These are phyloP conservation scores for Gaertneriomyces semiglobifer DNA, from an alignment of 192 early-diverging fungal species.

Conservation along the genomic window DNA sequence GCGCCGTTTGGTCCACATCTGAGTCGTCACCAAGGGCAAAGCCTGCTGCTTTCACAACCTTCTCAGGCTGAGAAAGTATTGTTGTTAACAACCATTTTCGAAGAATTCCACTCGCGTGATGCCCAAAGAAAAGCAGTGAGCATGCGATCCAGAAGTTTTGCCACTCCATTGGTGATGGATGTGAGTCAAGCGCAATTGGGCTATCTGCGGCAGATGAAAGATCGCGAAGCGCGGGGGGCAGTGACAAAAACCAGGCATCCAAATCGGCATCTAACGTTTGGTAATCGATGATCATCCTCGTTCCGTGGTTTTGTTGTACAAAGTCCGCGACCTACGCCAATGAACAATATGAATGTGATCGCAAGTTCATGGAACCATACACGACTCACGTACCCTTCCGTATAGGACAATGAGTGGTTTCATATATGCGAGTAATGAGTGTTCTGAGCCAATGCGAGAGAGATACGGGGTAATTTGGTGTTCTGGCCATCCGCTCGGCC, in stretches of 20 bases:
- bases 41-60: conserved; percentile 9
- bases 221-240: conserved; percentile 13
- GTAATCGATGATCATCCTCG: conserved; percentile 13
- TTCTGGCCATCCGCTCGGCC: conserved; percentile 14
- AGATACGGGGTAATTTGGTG: not conserved
- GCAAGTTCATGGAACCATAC: too few species aligned
- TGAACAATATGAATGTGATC: too few species aligned
- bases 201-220: not conserved
- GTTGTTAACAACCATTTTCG: conserved; percentile 16
- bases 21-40: conserved; percentile 11
- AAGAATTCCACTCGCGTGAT: conserved; percentile 16
- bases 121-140: not conserved
- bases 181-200: not conserved
- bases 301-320: conserved; percentile 11
- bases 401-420: conserved; percentile 10
- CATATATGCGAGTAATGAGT: conserved; percentile 3
- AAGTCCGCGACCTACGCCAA: not conserved
- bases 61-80: conserved; percentile 4
- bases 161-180: not conserved
- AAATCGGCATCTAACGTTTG: conserved; percentile 20
- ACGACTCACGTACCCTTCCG: not conserved
- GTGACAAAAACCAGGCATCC: conserved; percentile 19
- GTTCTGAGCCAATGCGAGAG: not conserved
- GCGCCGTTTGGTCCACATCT: not conserved
- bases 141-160: conserved; percentile 19